phyloP scores from a whole-genome alignment of 2,329 filamentous ascomycete species.

The Sporothrix sp. region DNA sequence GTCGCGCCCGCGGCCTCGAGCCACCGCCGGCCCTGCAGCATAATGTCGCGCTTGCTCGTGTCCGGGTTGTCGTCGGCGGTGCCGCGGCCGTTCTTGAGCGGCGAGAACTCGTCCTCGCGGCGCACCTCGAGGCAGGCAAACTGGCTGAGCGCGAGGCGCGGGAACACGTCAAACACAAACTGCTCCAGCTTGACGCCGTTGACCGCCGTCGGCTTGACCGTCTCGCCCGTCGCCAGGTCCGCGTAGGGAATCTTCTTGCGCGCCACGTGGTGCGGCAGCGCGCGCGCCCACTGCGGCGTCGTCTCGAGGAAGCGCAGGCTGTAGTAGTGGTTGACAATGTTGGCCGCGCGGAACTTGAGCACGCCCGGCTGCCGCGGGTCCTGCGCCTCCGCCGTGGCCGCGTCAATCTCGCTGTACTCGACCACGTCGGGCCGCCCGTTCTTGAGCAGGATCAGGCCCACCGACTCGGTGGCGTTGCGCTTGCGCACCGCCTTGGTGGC shows the following conservation, averaged over 20 bases:
- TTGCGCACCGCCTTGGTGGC: constrained; percentile 99
- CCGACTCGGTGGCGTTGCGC: constrained; percentile 89
- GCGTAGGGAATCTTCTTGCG: constrained; percentile 95
- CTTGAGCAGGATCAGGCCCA: constrained; percentile 88
- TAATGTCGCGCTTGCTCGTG: constrained; percentile 83
- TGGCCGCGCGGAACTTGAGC: constrained; percentile 92
- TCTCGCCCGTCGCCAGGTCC: constrained; percentile 65
- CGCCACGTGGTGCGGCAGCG: constrained; percentile 89
- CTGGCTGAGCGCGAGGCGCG: constrained; percentile 71
- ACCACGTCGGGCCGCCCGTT: constrained; percentile 95
- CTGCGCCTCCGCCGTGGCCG: constrained; percentile 76
- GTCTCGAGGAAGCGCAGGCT: constrained; percentile 85
- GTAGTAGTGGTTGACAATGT: constrained; percentile 99
- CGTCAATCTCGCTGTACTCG: constrained; percentile 95
- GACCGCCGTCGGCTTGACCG: constrained; percentile 82
- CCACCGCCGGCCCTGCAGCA: constrained; percentile 84
- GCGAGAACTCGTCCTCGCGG: constrained; percentile 96
- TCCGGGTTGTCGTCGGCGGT: constrained; percentile 89
- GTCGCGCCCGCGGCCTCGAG: constrained; percentile 65
- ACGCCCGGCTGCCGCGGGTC: constrained; percentile 71
- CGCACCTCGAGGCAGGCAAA: constrained; percentile 95
- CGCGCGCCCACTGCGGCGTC: constrained; percentile 76
- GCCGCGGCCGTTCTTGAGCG: constrained; percentile 80
- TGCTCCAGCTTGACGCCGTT: constrained; percentile 99
- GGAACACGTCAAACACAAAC: constrained; percentile 98